Evolutionary conservation across 108 stramenopile species (phyloP), one percentile per base, ranked within the genome.

Genomic region (Nitzschia sp.): DNA sequence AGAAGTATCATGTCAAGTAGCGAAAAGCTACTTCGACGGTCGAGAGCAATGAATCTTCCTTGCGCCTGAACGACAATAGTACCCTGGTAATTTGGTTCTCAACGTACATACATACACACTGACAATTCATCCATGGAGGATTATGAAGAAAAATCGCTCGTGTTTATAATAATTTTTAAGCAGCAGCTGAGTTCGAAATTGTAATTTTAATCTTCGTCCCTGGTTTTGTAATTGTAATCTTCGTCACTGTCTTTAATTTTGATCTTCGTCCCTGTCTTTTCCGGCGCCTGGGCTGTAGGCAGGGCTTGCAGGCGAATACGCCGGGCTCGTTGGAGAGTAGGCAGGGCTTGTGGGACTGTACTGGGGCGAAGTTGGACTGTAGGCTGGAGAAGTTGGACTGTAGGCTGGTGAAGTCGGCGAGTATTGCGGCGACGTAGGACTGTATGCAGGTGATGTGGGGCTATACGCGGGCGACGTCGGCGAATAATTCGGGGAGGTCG

Each of bases 401-500:
- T 85, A 84, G 25, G 82, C 86, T 26, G 91, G 91, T 8, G 74
- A 77, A 0, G 87, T 92, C 38, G 89, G 89, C 3, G 53, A 58
- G 48, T 87, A 87, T 1, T 77, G 83, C 29, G 90, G 89, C 46
- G 80, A 82, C 0, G 84, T 87, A 9, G 89, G 88, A 9, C 75
- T 74, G 66, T 90, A 90, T 0, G 78, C 81, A 15, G 90, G 90
- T 8, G 80, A 82, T 11, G 81, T 87, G 0, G 81, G 84, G 9
- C 58, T 71, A 66, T 82, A 81, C 19, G 81, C 86, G 2, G 89
- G 86, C 15, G 70, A 73, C 0, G 83, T 86, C 34, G 84, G 84
- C 23, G 73, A 72, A 66, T 94, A 95, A 26, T 78, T 85, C 17
- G 94, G 94, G 22, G 73, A 76, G 30, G 89, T 91, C 1, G 92